Conservation (phyloP, 495 filamentous ascomycete species). For the Melanomma pulvis-pyrius region DNA sequence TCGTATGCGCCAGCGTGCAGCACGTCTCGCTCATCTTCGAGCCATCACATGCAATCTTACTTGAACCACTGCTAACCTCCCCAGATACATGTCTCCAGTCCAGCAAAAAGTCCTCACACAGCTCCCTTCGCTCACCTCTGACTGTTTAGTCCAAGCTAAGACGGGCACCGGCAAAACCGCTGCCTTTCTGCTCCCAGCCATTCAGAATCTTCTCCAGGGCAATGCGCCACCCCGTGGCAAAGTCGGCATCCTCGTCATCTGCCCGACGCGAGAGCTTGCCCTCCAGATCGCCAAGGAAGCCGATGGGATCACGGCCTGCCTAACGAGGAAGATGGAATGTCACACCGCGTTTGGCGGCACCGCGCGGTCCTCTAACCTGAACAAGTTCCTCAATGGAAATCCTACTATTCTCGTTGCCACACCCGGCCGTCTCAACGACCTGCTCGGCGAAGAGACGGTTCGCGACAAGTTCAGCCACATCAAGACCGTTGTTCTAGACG, state of each 20-base stretch:
- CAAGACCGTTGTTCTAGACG: conserved; percentile 65
- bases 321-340: conserved; percentile 49
- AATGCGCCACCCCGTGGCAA: conserved; percentile 47
- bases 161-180: conserved; percentile 42
- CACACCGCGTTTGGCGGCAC: conserved; percentile 60
- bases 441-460: conserved; percentile 54
- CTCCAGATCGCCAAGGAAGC: conserved; percentile 67
- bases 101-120: conserved; percentile 58
- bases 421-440: conserved; percentile 65
- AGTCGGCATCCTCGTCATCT: conserved; percentile 65
- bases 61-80: conserved; percentile 4
- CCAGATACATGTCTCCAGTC: conserved; percentile 56
- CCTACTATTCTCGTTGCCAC: conserved; percentile 64
- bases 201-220: conserved; percentile 36
- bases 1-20: background rate
- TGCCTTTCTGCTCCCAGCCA: conserved; percentile 34
- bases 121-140: conserved; percentile 55
- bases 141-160: conserved; percentile 51
- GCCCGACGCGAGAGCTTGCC: conserved; percentile 67
- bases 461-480: conserved; percentile 53
- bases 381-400: conserved; percentile 53
- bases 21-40: background rate
- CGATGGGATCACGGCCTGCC: conserved; percentile 53
- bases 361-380: conserved; percentile 50
- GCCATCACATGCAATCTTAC: background rate